A percentile compares a stretch with the other conserved stretches of the same genome.
Evolutionary conservation across 768 basidiomycete species (phyloP).

Genomic region (Mycena galopus): DNA sequence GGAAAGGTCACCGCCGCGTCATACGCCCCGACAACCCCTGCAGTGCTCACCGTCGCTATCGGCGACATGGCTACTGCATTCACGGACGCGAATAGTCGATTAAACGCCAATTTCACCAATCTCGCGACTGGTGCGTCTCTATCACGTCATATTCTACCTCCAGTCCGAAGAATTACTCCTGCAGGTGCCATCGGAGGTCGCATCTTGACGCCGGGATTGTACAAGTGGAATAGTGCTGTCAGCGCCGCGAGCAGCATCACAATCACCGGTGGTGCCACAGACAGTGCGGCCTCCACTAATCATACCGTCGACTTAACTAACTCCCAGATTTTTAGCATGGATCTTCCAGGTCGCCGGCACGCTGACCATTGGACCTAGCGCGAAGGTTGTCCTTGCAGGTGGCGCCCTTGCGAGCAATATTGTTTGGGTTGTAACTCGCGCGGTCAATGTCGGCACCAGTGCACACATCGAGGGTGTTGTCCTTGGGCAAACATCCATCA

Average conservation of each 20-base stretch:
- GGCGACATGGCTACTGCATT: constrained; percentile 41
- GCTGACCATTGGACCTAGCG: too few relatives aligned
- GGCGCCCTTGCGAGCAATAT: too few relatives aligned
- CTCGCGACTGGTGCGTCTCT: constrained; percentile 7
- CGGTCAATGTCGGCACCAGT: not conserved
- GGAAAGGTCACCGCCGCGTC: constrained; percentile 40
- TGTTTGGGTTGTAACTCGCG: too few relatives aligned
- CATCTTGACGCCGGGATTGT: constrained; percentile 36
- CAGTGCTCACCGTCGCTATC: constrained; percentile 37
- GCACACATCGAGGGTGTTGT: constrained; percentile 7
- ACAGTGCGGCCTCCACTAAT: constrained; percentile 1
- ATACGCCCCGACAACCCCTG: constrained; percentile 39
- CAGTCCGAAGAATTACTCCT: not conserved
- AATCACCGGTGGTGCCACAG: constrained; percentile 27
- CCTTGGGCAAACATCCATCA: constrained; percentile 1
- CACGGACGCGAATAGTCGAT: constrained; percentile 35
- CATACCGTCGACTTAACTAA: too few relatives aligned
- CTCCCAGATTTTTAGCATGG: too few relatives aligned
- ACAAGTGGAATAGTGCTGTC: constrained; percentile 37
- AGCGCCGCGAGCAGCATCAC: constrained; percentile 29
- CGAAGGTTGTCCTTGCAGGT: too few relatives aligned
- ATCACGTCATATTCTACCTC: not conserved
- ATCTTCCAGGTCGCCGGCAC: too few relatives aligned
- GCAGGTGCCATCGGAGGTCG: constrained; percentile 38
- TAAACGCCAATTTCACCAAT: constrained; percentile 35